Evolutionary conservation across 2,329 filamentous ascomycete genomes (phyloP).

Genomic region (Daldinia sp.): DNA sequence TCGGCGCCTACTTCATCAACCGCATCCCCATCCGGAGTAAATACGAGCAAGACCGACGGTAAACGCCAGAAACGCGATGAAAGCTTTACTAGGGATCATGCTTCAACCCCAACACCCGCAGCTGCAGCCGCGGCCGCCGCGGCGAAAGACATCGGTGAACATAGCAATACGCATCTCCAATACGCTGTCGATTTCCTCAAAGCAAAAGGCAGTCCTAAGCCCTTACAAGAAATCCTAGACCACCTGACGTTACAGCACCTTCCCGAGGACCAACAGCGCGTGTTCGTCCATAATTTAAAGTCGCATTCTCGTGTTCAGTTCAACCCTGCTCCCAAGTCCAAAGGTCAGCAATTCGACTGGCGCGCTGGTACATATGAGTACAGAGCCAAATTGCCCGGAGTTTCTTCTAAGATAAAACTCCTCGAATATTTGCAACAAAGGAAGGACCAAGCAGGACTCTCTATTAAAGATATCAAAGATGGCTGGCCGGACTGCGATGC

Average conservation of each 20-base stretch:
- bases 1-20: constrained; percentile 71
- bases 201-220: constrained; percentile 74
- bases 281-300: constrained; percentile 76
- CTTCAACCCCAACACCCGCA: constrained; percentile 47
- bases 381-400: constrained; percentile 82
- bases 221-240: constrained; percentile 80
- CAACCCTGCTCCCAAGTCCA: constrained; percentile 68
- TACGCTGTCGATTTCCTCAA: constrained; percentile 88
- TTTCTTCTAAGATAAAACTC: constrained; percentile 81
- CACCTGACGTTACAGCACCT: constrained; percentile 80
- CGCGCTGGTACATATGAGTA: constrained; percentile 81
- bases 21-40: constrained; percentile 65
- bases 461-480: constrained; percentile 92
- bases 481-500: constrained; percentile 90
- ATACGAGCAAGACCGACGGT: constrained; percentile 60
- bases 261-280: constrained; percentile 70
- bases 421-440: constrained; percentile 85
- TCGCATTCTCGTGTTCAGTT: constrained; percentile 71
- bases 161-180: constrained; percentile 87
- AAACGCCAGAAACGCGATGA: constrained; percentile 71
- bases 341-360: constrained; percentile 71
- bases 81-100: constrained; percentile 41
- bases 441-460: constrained; percentile 82
- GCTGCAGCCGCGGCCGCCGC: constrained; percentile 58
- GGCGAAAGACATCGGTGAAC: constrained; percentile 79